Evolutionary conservation across 2,329 filamentous ascomycete genomes (phyloP).

Genomic region (Penicillium sp.): DNA sequence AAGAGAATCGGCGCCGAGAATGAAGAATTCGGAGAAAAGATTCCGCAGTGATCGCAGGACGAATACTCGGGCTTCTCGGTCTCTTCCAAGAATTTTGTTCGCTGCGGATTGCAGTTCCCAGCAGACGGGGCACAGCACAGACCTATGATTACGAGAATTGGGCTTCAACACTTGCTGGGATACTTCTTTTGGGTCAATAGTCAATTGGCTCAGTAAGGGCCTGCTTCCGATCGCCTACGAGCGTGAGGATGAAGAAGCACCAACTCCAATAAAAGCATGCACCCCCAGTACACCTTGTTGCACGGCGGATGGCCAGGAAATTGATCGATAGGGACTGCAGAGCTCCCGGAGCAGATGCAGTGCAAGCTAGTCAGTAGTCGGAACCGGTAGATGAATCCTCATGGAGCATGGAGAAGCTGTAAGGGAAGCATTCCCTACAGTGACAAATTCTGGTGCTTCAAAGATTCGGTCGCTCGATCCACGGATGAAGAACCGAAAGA

Average conservation of each 20-base stretch:
- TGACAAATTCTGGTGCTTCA: too few relatives aligned
- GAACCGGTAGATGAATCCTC: not conserved
- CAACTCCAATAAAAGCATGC: slow-evolving; percentile 3
- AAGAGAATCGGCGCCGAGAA: not conserved
- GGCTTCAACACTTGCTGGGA: too few relatives aligned
- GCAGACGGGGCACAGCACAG: too few relatives aligned
- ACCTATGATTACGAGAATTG: too few relatives aligned
- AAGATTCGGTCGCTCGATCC: too few relatives aligned
- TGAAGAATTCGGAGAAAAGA: not conserved
- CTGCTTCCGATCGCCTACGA: too few relatives aligned
- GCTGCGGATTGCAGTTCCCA: too few relatives aligned
- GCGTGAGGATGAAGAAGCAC: not conserved
- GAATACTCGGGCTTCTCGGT: slow-evolving; percentile 2
- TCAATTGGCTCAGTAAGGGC: too few relatives aligned
- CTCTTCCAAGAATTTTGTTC: not conserved
- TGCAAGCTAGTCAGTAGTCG: not conserved
- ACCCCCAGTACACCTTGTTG: slow-evolving; percentile 1
- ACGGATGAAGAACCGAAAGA: too few relatives aligned
- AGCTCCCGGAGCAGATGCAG: not conserved
- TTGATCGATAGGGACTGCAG: not conserved
- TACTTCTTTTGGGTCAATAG: too few relatives aligned
- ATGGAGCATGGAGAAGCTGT: too few relatives aligned
- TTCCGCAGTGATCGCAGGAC: slow-evolving; percentile 2
- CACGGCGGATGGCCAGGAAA: slow-evolving; percentile 3
- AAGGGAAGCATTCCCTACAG: too few relatives aligned